These are phyloP conservation scores for Lagenidium giganteum DNA, from an alignment of 352 stramenopile species.

Conservation along the genomic window DNA sequence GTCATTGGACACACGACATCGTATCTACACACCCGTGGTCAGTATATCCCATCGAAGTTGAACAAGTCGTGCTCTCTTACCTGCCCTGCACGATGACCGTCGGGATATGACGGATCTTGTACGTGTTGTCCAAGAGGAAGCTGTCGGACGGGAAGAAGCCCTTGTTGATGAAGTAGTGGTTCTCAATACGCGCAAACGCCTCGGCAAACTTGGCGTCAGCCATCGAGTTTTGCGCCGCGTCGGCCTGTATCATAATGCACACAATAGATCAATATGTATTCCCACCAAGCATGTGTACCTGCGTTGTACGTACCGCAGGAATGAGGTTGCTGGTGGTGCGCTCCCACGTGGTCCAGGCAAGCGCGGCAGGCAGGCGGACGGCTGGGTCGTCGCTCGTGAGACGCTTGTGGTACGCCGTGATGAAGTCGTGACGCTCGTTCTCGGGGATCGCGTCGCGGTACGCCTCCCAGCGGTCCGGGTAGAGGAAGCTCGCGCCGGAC, in stretches of 20 bases:
- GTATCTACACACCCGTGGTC: constrained; percentile 20
- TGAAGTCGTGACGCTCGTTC: constrained; percentile 73
- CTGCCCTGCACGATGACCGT: constrained; percentile 89
- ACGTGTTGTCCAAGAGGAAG: constrained; percentile 85
- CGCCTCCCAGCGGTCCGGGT: constrained; percentile 88
- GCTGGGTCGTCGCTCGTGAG: constrained; percentile 85
- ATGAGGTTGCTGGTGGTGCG: constrained; percentile 82
- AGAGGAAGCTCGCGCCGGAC: constrained; percentile 84
- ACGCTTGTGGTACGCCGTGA: constrained; percentile 86
- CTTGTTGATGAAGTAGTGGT: constrained; percentile 91
- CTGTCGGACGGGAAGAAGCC: constrained; percentile 87
- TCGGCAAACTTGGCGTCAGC: constrained; percentile 78
- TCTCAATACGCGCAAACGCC: constrained; percentile 91
- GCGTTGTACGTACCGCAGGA: constrained; percentile 41
- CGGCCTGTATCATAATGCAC: constrained; percentile 17
- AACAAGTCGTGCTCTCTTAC: constrained; percentile 20
- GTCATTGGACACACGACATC: constrained; percentile 67
- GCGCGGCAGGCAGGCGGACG: constrained; percentile 72
- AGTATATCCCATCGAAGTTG: constrained; percentile 1
- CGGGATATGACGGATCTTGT: constrained; percentile 90
- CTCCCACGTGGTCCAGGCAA: constrained; percentile 92
- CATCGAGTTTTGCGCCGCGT: constrained; percentile 77
- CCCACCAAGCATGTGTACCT: neutral
- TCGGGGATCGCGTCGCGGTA: constrained; percentile 86
- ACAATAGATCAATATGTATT: constrained; percentile 2